Conservation (phyloP, 805 yeast genomes). For the Kodamaea leandrae region DNA sequence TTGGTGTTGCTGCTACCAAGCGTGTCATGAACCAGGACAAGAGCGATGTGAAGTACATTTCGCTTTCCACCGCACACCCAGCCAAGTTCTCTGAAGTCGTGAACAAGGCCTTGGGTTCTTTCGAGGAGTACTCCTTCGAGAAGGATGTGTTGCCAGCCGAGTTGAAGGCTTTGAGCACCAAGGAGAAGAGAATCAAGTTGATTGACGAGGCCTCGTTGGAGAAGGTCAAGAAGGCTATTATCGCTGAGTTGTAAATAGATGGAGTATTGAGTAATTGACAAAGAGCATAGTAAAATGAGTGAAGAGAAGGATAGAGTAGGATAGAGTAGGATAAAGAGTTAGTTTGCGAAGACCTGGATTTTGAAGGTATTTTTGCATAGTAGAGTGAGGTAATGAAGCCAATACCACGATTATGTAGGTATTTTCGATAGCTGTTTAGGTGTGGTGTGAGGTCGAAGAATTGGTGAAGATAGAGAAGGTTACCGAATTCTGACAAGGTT, state of each 20-base stretch:
- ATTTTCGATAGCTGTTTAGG: no score
- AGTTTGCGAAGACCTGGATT: no score
- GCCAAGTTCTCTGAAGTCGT: conserved; percentile 98
- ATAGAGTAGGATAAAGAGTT: no score
- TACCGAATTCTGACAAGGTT: no score
- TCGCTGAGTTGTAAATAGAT: conserved; percentile 52
- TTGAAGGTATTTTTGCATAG: no score
- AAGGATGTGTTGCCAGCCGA: conserved; percentile 86
- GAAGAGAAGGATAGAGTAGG: no score
- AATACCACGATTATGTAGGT: no score
- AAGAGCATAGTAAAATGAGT: no score
- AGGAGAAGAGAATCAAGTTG: conserved; percentile 71
- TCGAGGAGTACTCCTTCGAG: conserved; percentile 80
- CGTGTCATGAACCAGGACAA: conserved; percentile 51
- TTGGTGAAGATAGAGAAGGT: not conserved
- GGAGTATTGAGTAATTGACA: not conserved
- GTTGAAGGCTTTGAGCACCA: conserved; percentile 63
- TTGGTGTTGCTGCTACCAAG: conserved; percentile 81
- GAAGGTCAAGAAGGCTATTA: conserved; percentile 70
- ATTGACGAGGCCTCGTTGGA: conserved; percentile 72
- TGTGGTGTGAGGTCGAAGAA: not conserved
- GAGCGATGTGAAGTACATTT: conserved; percentile 49
- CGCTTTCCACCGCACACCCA: conserved; percentile 97
- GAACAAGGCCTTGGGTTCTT: conserved; percentile 64
- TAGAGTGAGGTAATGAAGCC: no score